phyloP scores from a whole-genome alignment of 2,329 filamentous ascomycete genomes.

The Fusarium sp. region DNA sequence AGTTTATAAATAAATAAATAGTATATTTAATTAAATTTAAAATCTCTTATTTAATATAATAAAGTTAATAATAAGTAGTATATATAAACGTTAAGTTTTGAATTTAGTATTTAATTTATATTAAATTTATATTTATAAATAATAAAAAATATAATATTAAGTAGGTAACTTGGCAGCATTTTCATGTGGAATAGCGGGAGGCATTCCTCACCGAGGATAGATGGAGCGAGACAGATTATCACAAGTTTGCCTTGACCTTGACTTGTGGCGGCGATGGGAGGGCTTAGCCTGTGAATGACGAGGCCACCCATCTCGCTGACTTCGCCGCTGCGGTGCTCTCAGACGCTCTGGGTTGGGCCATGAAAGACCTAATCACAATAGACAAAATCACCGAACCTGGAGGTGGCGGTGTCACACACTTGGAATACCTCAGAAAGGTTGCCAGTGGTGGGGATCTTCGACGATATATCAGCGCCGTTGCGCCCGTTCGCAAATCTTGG shows the following conservation, averaged over 20 bases:
- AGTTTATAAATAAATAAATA: too few species aligned
- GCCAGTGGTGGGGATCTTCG: rapidly evolving
- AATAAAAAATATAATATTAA: too few species aligned
- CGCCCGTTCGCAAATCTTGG: too few species aligned
- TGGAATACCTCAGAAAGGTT: rapidly evolving
- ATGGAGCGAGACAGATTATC: background rate
- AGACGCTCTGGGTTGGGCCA: rapidly evolving
- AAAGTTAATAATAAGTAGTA: too few species aligned
- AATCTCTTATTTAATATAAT: too few species aligned
- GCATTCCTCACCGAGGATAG: rapidly evolving
- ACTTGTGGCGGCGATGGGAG: rapidly evolving
- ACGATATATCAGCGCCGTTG: too few species aligned
- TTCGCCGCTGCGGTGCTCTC: rapidly evolving
- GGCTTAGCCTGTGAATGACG: background rate
- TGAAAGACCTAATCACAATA: rapidly evolving
- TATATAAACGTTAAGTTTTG: too few species aligned
- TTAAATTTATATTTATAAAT: too few species aligned
- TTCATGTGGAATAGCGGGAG: too few species aligned
- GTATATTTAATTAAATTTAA: too few species aligned
- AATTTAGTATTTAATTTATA: too few species aligned
- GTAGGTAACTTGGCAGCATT: too few species aligned
- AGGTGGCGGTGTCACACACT: rapidly evolving
- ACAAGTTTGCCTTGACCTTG: background rate
- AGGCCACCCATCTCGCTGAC: rapidly evolving
- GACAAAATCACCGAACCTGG: background rate